phyloP scores from a whole-genome alignment of 2,329 filamentous ascomycete genomes.

The Diaporthe sp. region DNA sequence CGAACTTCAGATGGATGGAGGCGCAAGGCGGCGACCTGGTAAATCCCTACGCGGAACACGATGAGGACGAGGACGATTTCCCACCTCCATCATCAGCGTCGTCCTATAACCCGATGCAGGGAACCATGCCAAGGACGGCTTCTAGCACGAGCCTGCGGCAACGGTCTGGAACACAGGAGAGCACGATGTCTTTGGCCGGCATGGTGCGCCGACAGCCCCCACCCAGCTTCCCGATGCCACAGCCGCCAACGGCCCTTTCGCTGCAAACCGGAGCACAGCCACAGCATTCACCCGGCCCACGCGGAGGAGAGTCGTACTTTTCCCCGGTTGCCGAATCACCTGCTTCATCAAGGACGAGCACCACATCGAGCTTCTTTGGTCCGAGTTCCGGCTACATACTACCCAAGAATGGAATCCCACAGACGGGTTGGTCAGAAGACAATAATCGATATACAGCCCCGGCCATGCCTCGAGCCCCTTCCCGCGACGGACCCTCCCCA shows the following conservation, averaged over 20 bases:
- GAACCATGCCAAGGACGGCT: slow-evolving; percentile 73
- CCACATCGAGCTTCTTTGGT: slow-evolving; percentile 79
- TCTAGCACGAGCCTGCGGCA: slow-evolving; percentile 83
- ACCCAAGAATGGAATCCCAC: slow-evolving; percentile 79
- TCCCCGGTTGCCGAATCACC: slow-evolving; percentile 88
- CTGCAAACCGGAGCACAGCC: slow-evolving; percentile 71
- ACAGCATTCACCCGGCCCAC: slow-evolving; percentile 71
- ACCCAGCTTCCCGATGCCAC: slow-evolving; percentile 76
- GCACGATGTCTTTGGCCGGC: slow-evolving; percentile 69
- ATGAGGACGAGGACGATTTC: slow-evolving; percentile 73
- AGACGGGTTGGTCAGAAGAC: slow-evolving; percentile 79
- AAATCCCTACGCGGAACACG: slow-evolving; percentile 83
- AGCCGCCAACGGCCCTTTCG: slow-evolving; percentile 71
- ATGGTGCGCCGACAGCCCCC: slow-evolving; percentile 71
- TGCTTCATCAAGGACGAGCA: slow-evolving; percentile 81
- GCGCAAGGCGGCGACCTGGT: slow-evolving; percentile 76
- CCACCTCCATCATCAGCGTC: slow-evolving; percentile 42
- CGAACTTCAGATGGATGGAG: slow-evolving; percentile 86
- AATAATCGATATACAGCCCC: slow-evolving; percentile 90
- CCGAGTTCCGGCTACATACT: slow-evolving; percentile 72
- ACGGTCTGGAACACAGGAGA: slow-evolving; percentile 82
- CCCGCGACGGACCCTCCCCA: slow-evolving; percentile 79
- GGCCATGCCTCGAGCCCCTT: slow-evolving; percentile 85
- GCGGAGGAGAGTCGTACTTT: slow-evolving; percentile 88
- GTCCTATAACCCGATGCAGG: slow-evolving; percentile 49